Evolutionary conservation across 1,139 yeast species (phyloP).

Genomic region (Protomyces gravidus): DNA sequence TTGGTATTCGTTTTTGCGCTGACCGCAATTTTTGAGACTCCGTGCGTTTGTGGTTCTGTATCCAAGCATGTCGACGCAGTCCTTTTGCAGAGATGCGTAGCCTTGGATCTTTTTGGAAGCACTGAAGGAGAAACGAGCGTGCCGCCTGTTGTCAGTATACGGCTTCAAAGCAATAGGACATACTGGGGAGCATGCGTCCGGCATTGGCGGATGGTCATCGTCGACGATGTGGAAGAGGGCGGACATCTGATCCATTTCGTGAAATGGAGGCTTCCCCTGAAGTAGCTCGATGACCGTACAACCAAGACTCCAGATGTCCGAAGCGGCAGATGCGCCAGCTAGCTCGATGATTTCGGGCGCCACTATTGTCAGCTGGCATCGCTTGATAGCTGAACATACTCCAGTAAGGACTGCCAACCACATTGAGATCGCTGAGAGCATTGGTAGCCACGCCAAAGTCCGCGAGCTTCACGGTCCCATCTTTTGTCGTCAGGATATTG

Average conservation of each 20-base stretch:
- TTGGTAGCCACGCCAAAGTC: constrained; percentile 74
- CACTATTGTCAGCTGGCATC: constrained; percentile 41
- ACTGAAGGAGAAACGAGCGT: constrained; percentile 61
- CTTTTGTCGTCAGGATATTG: constrained; percentile 59
- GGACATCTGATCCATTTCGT: constrained; percentile 75
- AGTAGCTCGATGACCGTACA: constrained; percentile 84
- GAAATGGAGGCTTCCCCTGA: constrained; percentile 85
- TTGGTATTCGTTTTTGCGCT: constrained; percentile 7
- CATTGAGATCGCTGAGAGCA: constrained; percentile 36
- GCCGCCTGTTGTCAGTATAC: constrained; percentile 14
- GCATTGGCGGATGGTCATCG: constrained; percentile 75
- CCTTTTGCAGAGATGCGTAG: constrained; percentile 56
- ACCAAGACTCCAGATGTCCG: constrained; percentile 70
- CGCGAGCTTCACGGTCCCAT: constrained; percentile 62
- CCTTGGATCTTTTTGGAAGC: constrained; percentile 73
- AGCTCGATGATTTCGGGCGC: constrained; percentile 77
- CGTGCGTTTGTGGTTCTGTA: constrained; percentile 38
- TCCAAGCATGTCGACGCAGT: constrained; percentile 62
- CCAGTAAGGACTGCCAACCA: constrained; percentile 75
- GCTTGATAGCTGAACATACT: too few species aligned
- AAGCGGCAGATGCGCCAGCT: constrained; percentile 81
- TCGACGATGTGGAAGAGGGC: constrained; percentile 90
- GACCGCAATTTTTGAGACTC: constrained; percentile 4
- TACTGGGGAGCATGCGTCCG: constrained; percentile 52
- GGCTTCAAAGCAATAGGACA: not conserved